These are phyloP conservation scores for Pyracantha coccinea DNA, from an alignment of 331 rosid genomes.

Conservation along the genomic window DNA sequence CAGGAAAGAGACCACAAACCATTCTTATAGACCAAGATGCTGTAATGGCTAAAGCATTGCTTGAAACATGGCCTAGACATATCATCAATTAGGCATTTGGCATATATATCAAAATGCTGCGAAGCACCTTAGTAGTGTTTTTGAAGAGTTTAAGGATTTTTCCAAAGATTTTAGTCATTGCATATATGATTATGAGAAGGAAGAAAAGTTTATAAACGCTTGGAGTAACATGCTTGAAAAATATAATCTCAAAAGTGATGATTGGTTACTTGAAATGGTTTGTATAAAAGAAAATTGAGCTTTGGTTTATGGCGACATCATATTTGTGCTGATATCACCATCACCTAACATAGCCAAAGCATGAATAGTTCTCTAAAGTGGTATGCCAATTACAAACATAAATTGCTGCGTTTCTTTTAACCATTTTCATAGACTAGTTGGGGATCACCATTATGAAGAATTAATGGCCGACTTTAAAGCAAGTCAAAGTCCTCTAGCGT, in stretches of 20 bases:
- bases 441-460: not conserved
- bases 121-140: not conserved
- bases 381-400: not conserved
- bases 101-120: not conserved
- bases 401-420: not conserved
- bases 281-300: not conserved
- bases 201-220: not conserved
- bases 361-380: too few species aligned
- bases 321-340: too few species aligned
- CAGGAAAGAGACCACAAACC: not conserved
- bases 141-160: not conserved
- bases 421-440: not conserved
- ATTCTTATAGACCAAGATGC: not conserved
- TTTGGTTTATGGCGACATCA: not conserved
- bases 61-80: not conserved
- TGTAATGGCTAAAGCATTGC: not conserved
- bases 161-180: not conserved
- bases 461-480: not conserved
- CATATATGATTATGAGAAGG: not conserved
- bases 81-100: not conserved
- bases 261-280: too few species aligned
- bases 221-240: not conserved
- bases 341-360: too few species aligned
- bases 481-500: not conserved
- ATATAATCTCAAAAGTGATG: too few species aligned